Evolutionary conservation across 2,329 filamentous ascomycete genomes (phyloP), one percentile per base, ranked within the genome.

Genomic region (Aspergillus quadrilineatus): DNA sequence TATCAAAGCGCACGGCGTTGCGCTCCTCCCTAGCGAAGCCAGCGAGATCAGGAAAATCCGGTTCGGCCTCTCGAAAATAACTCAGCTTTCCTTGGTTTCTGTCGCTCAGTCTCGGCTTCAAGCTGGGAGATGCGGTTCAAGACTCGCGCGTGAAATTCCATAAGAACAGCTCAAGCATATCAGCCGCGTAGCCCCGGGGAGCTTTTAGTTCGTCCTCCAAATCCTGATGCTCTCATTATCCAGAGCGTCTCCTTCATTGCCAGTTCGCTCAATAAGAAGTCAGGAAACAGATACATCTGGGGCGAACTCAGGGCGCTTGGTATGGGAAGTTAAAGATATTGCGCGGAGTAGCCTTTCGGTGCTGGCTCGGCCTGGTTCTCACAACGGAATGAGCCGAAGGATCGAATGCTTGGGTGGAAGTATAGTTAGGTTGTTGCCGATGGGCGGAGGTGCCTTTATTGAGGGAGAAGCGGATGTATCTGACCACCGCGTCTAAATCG

Each of bases 121-220:
- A 66, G 28, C 30, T 58, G 52, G 12, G 42, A 45, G 37, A 66
- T 63, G 15, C 64, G 60, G 10, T 68, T 61, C 9, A 63, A 50
- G 10, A 68, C 46, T 29, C 62, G 60, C 7, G 59, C 60, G 39
- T 68, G 65, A 3, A 65, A 68, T 1, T 68, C 64, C 15, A 63
- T 58, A 68, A 45, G 12, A 62, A 65, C 28, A 68, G 62, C 29
- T 67, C 61, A 4, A 68, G 56, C 9, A 69, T 57, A 9, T 64
- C 65, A 14, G 62, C 49, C 14, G 63, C 63, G 49, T 68, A 68
- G 28, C 60, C 57, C 9, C 62, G 59, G 41, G 68, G 63, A 26
- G 59, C 51, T 26, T 56, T 50, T 9, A 66, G 49, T 50, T 62
- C 63, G 28, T 54, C 56, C 50, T 67, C 63, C 28, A 69, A 59